Evolutionary conservation across 1,284 basidiomycete species (phyloP).

Genomic region (Kwoniella shivajii): DNA sequence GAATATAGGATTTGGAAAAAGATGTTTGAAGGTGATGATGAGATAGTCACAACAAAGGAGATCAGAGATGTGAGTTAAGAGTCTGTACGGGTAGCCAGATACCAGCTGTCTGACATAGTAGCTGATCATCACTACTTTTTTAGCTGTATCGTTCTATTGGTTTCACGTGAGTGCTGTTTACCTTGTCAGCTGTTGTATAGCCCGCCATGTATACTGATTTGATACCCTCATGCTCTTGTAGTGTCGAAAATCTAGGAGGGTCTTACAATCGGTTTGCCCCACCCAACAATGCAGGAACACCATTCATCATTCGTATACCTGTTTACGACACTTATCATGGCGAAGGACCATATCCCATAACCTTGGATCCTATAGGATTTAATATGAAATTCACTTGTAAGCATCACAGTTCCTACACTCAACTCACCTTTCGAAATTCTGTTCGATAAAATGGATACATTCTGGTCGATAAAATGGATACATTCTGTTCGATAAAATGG

Average conservation of each 20-base stretch:
- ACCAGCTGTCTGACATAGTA: not conserved
- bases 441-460: too few relatives aligned
- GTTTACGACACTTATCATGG: not conserved
- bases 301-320: slow-evolving; percentile 7
- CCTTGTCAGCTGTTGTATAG: not conserved
- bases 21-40: not conserved
- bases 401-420: too few relatives aligned
- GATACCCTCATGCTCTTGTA: not conserved
- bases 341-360: not conserved
- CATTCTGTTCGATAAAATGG: too few relatives aligned
- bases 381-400: not conserved
- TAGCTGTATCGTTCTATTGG: slow-evolving; percentile 7
- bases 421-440: too few relatives aligned
- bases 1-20: slow-evolving; percentile 1
- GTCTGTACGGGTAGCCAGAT: too few relatives aligned
- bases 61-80: not conserved
- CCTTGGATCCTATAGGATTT: not conserved
- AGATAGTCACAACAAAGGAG: not conserved
- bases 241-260: slow-evolving; percentile 4
- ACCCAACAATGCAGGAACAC: not conserved
- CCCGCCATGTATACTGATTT: too few relatives aligned
- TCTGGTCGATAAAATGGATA: too few relatives aligned
- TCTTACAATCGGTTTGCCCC: slow-evolving; percentile 7
- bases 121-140: not conserved
- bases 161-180: slow-evolving; percentile 14